Conservation (phyloP, 352 stramenopile species). For the Globisporangium okanoganense region DNA sequence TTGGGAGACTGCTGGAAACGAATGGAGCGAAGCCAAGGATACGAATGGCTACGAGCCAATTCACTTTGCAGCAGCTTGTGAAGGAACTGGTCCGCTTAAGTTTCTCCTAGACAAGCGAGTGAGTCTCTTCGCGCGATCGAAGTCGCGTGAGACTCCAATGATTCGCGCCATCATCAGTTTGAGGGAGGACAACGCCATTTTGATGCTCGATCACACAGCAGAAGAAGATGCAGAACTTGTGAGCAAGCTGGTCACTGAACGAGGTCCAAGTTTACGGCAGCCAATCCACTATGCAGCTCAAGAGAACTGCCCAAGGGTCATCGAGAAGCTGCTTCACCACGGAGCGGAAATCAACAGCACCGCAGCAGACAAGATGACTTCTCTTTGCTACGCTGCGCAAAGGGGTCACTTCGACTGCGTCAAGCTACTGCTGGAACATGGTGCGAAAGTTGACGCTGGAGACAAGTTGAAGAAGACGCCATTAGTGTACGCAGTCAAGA, state of each 20-base stretch:
- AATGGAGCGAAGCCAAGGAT: constrained; percentile 50
- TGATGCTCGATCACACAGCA: constrained; percentile 55
- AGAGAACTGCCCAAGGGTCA: constrained; percentile 33
- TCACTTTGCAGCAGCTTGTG: constrained; percentile 64
- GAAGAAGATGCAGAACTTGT: constrained; percentile 30
- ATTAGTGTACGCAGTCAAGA: constrained; percentile 75
- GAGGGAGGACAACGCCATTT: constrained; percentile 53
- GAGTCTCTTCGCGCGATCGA: constrained; percentile 54
- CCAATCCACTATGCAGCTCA: constrained; percentile 55
- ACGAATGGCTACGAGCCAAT: constrained; percentile 57
- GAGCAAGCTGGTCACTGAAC: constrained; percentile 37
- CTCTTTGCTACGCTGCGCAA: constrained; percentile 58
- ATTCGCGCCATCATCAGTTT: constrained; percentile 44
- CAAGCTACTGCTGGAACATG: constrained; percentile 40
- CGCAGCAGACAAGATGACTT: constrained; percentile 43
- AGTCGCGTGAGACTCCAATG: constrained; percentile 55
- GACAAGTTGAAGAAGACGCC: constrained; percentile 82
- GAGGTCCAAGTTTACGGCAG: constrained; percentile 48
- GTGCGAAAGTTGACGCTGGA: constrained; percentile 49
- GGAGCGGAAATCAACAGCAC: constrained; percentile 55
- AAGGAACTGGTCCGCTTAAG: constrained; percentile 41
- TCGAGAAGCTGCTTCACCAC: constrained; percentile 46
- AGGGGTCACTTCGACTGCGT: constrained; percentile 56
- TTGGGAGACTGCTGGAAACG: constrained; percentile 50
- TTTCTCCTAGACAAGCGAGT: constrained; percentile 59